These are phyloP conservation scores for Puccinellia tenuiflora DNA, from an alignment of 176 grass and related monocot genomes.

Conservation along the genomic window DNA sequence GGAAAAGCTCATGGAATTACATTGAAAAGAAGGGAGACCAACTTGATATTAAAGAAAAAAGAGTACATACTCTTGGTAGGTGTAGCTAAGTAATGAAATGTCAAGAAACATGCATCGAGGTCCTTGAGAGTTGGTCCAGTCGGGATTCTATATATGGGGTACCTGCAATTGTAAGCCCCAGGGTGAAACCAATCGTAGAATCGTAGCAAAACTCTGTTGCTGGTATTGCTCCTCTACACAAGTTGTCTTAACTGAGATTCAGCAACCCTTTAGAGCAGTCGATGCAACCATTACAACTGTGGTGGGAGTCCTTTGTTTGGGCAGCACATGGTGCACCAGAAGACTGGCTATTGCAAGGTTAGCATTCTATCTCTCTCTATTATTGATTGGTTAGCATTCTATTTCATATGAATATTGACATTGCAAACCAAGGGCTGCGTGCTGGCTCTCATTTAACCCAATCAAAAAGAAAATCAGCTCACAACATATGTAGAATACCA, in stretches of 20 bases:
- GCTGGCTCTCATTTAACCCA: neutral
- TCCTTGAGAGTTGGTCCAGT: slow-evolving; percentile 92
- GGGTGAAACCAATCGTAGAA: slow-evolving; percentile 26
- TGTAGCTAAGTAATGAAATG: slow-evolving; percentile 66
- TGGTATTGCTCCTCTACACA: slow-evolving; percentile 16
- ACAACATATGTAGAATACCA: neutral
- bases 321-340: neutral
- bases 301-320: neutral
- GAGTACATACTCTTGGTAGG: slow-evolving; percentile 45
- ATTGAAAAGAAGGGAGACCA: neutral
- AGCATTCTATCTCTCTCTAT: neutral
- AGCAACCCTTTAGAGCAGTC: neutral
- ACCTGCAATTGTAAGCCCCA: slow-evolving; percentile 58
- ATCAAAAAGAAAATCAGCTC: neutral
- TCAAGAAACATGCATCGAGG: slow-evolving; percentile 90
- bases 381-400: neutral
- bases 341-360: neutral
- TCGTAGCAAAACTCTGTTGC: neutral
- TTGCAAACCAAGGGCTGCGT: neutral
- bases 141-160: slow-evolving; percentile 93
- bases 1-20: neutral
- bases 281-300: neutral
- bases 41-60: neutral
- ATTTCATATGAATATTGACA: neutral
- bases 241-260: slow-evolving; percentile 4